Evolutionary conservation across 1,284 basidiomycete genomes (phyloP).

Genomic region (Volvariella volvacea): DNA sequence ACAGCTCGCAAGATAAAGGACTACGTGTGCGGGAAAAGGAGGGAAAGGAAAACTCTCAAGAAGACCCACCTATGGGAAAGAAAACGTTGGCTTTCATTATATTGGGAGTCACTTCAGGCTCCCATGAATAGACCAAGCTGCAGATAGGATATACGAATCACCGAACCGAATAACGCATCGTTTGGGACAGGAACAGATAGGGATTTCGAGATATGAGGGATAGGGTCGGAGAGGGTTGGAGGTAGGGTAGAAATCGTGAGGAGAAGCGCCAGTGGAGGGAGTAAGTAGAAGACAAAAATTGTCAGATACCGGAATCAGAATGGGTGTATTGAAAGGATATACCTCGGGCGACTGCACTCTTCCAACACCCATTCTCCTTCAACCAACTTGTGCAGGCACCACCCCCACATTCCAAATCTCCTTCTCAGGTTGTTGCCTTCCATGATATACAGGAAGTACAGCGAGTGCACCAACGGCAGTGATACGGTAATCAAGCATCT

Average conservation of each 20-base stretch:
- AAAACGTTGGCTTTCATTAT: conserved; percentile 25
- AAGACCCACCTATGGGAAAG: conserved; percentile 24
- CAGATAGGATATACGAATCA: not conserved
- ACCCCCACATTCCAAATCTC: conserved; percentile 30
- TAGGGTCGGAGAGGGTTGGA: too few species aligned
- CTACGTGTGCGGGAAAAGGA: not conserved
- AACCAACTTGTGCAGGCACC: conserved; percentile 22
- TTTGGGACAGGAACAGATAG: too few species aligned
- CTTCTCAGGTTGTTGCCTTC: conserved; percentile 23
- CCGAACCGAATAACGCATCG: not conserved
- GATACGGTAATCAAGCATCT: conserved; percentile 22
- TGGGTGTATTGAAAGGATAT: too few species aligned
- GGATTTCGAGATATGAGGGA: too few species aligned
- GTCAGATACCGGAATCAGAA: too few species aligned
- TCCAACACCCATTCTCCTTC: too few species aligned
- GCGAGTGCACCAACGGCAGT: conserved; percentile 18
- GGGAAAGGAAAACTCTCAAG: not conserved
- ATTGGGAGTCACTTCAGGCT: conserved; percentile 22
- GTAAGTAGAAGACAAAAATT: conserved; percentile 17
- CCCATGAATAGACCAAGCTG: conserved; percentile 29
- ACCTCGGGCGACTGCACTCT: too few species aligned
- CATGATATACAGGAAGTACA: conserved; percentile 26
- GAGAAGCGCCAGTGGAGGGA: conserved; percentile 16
- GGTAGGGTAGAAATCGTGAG: too few species aligned
- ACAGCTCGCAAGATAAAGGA: not conserved